Percentiles rank a stretch among this genome's conserved stretches.
These are phyloP conservation scores for Sporothrix pseudoabietina DNA, from an alignment of 2,329 filamentous ascomycete species.

Conservation along the genomic window DNA sequence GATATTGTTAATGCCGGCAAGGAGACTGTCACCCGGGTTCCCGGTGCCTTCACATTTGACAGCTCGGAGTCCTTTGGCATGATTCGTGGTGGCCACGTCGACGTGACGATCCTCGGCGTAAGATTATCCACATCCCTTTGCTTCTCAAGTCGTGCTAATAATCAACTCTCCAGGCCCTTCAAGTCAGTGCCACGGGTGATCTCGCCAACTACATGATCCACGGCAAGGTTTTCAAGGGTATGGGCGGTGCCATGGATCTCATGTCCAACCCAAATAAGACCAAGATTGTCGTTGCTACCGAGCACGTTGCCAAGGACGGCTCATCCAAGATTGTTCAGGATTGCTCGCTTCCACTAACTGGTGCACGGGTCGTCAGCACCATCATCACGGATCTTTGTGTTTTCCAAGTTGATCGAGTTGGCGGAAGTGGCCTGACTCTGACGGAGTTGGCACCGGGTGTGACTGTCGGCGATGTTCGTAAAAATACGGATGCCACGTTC, in stretches of 20 bases:
- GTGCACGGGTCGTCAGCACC: slow-evolving; percentile 47
- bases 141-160: not conserved
- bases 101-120: slow-evolving; percentile 77
- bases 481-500: slow-evolving; percentile 11
- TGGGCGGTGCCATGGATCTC: slow-evolving; percentile 78
- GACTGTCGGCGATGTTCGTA: not conserved
- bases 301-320: slow-evolving; percentile 70
- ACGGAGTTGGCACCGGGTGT: not conserved
- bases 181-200: slow-evolving; percentile 77
- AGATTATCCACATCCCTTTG: slow-evolving; percentile 39
- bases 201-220: slow-evolving; percentile 90
- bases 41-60: slow-evolving; percentile 77
- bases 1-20: slow-evolving; percentile 65
- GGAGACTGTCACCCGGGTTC: slow-evolving; percentile 78
- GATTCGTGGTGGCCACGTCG: slow-evolving; percentile 82
- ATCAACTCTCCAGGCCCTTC: slow-evolving; percentile 48
- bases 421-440: not conserved
- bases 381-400: slow-evolving; percentile 67
- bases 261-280: slow-evolving; percentile 71
- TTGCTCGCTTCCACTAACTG: slow-evolving; percentile 67
- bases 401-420: not conserved
- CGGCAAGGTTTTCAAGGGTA: slow-evolving; percentile 79
- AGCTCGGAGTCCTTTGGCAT: slow-evolving; percentile 81
- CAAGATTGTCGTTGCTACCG: slow-evolving; percentile 71
- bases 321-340: slow-evolving; percentile 66